Base-by-base conservation (phyloP, 1,139 yeast genomes). In the Arxiozyma telluris region DNA sequence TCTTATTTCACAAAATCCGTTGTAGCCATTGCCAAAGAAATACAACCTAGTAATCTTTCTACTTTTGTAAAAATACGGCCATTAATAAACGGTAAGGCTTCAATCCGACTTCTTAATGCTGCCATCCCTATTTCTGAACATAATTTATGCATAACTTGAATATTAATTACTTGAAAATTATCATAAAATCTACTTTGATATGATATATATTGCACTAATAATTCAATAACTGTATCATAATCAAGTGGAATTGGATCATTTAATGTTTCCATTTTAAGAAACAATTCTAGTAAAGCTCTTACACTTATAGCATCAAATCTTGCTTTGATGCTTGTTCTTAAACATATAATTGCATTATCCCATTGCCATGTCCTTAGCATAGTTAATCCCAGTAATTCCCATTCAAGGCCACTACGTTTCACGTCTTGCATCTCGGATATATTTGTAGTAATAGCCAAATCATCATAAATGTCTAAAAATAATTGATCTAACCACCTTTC, bases 401-500 rank as follows among this genome's bases (percentile, higher is more conserved):
- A 93, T 71, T 93, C 98, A 55, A 88, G 74, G 0, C 96, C 87
- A 53, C 89, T 81, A 71, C 87, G 91, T 64, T 81, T 82, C 61
- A 85, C 80, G 48, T 83, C 85, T 70, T 82, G 77, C 63, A 84
- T 88, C 21, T 87, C 83, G 64, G 80, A 80, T 18, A 82, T 87
- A 69, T 87, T 81, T 18, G 94, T 79, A 58, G 87, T 88, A 18
- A 89, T 88, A 55, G 91, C 79, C 61, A 93, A 77, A 67, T 93
- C 98, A 62, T 90, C 96, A 67, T 89, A 93, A 52, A 93, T 74
- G 41, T 88, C 82, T 78, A 90, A 78, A 67, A 93, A 91, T 57
- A 93, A 74, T 60, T 88, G 84, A 68, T 93, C 98, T 55, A 93
- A 76, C 96, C 98, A 91, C 62, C 96, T 78, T 70, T 93, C 98